These are phyloP conservation scores for Solanum pennellii DNA, from an alignment of 257 asterid genomes.

Conservation along the genomic window DNA sequence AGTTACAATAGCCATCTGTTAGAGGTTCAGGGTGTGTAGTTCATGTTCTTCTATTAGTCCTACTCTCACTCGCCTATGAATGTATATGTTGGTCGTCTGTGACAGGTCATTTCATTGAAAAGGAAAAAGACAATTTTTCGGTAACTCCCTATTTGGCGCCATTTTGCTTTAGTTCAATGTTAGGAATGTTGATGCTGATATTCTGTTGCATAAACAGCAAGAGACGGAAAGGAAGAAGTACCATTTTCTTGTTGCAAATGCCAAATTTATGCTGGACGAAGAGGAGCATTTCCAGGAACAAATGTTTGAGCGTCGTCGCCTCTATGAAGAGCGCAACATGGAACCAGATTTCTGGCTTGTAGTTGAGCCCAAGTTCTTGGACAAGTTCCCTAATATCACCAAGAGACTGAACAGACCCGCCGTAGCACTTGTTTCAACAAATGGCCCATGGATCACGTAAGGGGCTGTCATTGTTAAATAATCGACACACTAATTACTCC, in stretches of 20 bases:
- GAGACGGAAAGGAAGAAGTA: slow-evolving; percentile 43
- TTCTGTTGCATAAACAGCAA: slow-evolving; percentile 14
- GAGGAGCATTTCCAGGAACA: slow-evolving; percentile 97
- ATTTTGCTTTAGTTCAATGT: not conserved
- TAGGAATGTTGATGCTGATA: not conserved
- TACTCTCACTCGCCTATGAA: not conserved
- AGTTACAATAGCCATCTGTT: not conserved
- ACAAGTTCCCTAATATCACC: slow-evolving; percentile 64
- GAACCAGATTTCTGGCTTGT: slow-evolving; percentile 98
- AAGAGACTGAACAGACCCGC: slow-evolving; percentile 89
- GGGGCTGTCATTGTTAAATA: not conserved
- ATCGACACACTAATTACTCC: not conserved
- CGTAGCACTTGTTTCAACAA: slow-evolving; percentile 88
- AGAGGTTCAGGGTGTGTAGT: not conserved
- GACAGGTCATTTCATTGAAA: not conserved
- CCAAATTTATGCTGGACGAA: slow-evolving; percentile 94
- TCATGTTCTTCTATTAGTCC: not conserved
- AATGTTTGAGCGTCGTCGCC: slow-evolving; percentile 59
- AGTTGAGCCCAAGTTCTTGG: slow-evolving; percentile 89
- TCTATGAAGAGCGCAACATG: slow-evolving; percentile 43
- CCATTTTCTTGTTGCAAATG: slow-evolving; percentile 85
- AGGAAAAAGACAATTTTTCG: not conserved
- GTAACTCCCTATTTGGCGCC: not conserved
- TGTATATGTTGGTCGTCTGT: not conserved
- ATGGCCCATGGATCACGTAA: slow-evolving; percentile 92